Base-by-base conservation (phyloP, 2,329 filamentous ascomycete genomes). In the Grosmannia penicillata region DNA sequence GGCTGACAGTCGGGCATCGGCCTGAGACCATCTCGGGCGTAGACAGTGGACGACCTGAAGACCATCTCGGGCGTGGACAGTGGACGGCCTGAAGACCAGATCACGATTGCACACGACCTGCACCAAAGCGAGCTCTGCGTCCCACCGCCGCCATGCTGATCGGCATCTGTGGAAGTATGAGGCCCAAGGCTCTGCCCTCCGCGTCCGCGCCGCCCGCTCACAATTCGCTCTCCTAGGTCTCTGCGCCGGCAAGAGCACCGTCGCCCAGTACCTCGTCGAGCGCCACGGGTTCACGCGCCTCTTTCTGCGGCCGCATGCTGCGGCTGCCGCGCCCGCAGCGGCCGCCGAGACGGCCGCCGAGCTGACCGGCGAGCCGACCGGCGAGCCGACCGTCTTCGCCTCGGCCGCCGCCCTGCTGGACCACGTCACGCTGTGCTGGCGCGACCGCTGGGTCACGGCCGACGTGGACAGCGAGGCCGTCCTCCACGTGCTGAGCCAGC, bases 161-260 rank as follows among this genome's bases (percentile, higher is more conserved):
- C 45, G 82, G 81, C 39, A 68, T 87, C 43, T 86, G 81, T 51
- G 79, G 79, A 53, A 76, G 78, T 80, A 66, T 53, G 59, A n/a
- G n/a, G 17, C 15, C 6, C 15, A 4, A 15, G 27, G 29, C 27
- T 24, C 6, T 35, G 36, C 23, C 15, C 7, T 11, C 4, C 15
- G 17, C 25, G 11, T 9, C 13, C 3, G 23, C 17, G 2, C 13
- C 8, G 7, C n/a, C 10, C 21, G 36, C 36, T 31, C 14, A 37
- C 27, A 14, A 25, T 25, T 7, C 7, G 8, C 21, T 21, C 24
- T 25, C n/a, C 4, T 52, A 91, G 87, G 83, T 52, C 89, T 95
- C 51, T 96, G 87, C 63, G 78, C 89, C 35, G 91, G 91, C 52
- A 96, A 95, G 63, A 78, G 77, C 54, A 84, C 85, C 9, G 83